Base-by-base conservation (phyloP, 2,329 filamentous ascomycete species). In the Bimuria novae-zelandiae region DNA sequence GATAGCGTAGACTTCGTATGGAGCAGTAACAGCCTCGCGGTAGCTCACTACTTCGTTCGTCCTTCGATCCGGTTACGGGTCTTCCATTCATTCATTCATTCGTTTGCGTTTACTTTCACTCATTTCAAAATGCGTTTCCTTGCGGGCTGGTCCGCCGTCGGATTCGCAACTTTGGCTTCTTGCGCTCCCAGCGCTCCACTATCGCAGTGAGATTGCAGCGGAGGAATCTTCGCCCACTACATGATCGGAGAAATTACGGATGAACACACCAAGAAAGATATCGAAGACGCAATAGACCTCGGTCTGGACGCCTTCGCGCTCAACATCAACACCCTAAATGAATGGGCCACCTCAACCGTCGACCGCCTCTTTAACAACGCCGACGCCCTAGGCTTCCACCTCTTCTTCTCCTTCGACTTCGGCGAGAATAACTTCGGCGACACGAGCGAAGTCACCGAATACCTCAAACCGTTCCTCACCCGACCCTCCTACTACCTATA, bases 361-460 rank as follows among this genome's bases (percentile, higher is more conserved):
- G 51, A 60, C 3, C 55, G 49, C 21, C 59, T 74, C 16, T 75
- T 75, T 55, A 56, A 64, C 6, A 64, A 68, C 21, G 64, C 69
- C 16, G 60, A 63, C 2, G 55, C 61, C 1, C 56, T 64, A n/a
- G 63, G 59, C 37, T 74, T 75, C 54, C 61, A 63, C 8, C 65
- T 75, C 25, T 74, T 74, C 60, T 74, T 75, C 55, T 72, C 68
- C 25, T 74, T 74, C 47, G 72, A 74, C 49, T 69, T 72, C 55
- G 62, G 55, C 30, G 47, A 55, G 6, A 53, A 54, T 14, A 49
- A 62, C 35, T 56, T 67, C 53, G 60, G 48, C 10, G 54, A 67
- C 25, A 65, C 70, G 4, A 52, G 53, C 11, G 43, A 69, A 5
- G 72, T 72, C 50, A 54, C 65, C 1, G 51, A 60, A n/a, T 62